A percentile compares a stretch with the other conserved stretches of the same genome.
These are phyloP conservation scores for Takashimella koratensis DNA, from an alignment of 1,284 basidiomycete species.

Conservation along the genomic window DNA sequence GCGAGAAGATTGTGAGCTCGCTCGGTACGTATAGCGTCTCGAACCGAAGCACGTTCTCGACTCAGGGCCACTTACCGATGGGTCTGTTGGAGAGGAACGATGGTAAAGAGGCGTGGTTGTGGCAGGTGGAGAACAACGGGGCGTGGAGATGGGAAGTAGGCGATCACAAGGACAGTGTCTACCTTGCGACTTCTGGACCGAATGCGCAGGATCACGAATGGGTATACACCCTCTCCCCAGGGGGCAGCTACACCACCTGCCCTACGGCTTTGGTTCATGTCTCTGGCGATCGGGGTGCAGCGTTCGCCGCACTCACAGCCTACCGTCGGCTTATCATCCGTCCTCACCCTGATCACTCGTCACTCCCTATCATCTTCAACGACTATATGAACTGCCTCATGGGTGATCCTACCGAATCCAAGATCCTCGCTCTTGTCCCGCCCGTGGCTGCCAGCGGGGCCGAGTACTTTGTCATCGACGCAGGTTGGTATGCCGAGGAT, in stretches of 20 bases:
- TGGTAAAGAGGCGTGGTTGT: constrained; percentile 1
- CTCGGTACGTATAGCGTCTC: background rate
- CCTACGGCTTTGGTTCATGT: background rate
- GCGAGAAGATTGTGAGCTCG: background rate
- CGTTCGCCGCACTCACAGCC: background rate
- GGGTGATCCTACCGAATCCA: constrained; percentile 8
- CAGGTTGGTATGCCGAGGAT: constrained; percentile 9
- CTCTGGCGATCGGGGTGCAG: background rate
- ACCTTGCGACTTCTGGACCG: constrained; percentile 5
- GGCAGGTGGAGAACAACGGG: constrained; percentile 7
- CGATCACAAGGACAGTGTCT: constrained; percentile 2
- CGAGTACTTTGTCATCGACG: constrained; percentile 10
- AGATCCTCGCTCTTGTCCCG: constrained; percentile 3
- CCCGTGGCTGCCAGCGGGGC: constrained; percentile 1
- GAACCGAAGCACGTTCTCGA: constrained; percentile 5
- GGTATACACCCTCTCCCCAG: background rate
- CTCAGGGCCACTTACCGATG: constrained; percentile 6
- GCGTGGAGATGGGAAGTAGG: constrained; percentile 6
- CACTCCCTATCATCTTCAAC: constrained; percentile 7
- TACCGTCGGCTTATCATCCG: constrained; percentile 4
- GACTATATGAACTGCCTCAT: constrained; percentile 9
- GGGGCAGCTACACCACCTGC: background rate
- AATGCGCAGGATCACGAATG: constrained; percentile 1
- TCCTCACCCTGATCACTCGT: background rate
- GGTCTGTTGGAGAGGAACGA: background rate